Evolutionary conservation across 352 stramenopile species (phyloP).

Genomic region (Discostella stelligera): DNA sequence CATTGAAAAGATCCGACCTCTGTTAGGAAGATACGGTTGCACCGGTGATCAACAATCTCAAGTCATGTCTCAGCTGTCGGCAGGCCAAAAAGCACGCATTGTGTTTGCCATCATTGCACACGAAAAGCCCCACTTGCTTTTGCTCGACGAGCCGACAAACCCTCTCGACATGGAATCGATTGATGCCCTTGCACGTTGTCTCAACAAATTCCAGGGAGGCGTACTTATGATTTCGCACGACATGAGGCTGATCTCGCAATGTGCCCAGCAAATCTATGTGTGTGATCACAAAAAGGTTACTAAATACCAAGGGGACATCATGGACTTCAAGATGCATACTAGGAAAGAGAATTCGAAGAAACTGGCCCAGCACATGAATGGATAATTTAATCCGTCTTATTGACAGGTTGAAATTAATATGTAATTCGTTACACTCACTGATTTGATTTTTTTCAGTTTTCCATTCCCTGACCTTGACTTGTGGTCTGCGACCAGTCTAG

Average conservation of each 20-base stretch:
- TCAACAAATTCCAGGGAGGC: slow-evolving; percentile 95
- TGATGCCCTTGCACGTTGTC: slow-evolving; percentile 92
- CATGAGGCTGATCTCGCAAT: slow-evolving; percentile 92
- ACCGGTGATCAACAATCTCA: slow-evolving; percentile 90
- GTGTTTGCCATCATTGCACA: slow-evolving; percentile 98
- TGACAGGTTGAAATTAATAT: background rate
- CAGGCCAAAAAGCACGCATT: slow-evolving; percentile 96
- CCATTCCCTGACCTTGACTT: too few relatives aligned
- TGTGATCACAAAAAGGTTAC: slow-evolving; percentile 95
- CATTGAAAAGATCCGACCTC: slow-evolving; percentile 90
- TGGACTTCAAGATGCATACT: slow-evolving; percentile 92
- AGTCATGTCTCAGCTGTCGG: slow-evolving; percentile 87
- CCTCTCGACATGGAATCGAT: slow-evolving; percentile 91
- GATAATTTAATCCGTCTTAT: slow-evolving; percentile 53
- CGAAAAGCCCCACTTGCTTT: slow-evolving; percentile 94
- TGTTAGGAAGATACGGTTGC: slow-evolving; percentile 94
- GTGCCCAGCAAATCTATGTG: slow-evolving; percentile 99
- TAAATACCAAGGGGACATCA: slow-evolving; percentile 97
- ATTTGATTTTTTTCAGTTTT: background rate
- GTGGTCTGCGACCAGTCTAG: too few relatives aligned
- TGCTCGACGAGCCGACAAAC: slow-evolving; percentile 82
- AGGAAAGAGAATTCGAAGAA: slow-evolving; percentile 82
- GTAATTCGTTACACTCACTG: background rate
- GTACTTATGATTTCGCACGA: slow-evolving; percentile 97
- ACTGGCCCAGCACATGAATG: slow-evolving; percentile 82